phyloP scores from a whole-genome alignment of 148 eudicot species.

The Vaccinium corymbosum region DNA sequence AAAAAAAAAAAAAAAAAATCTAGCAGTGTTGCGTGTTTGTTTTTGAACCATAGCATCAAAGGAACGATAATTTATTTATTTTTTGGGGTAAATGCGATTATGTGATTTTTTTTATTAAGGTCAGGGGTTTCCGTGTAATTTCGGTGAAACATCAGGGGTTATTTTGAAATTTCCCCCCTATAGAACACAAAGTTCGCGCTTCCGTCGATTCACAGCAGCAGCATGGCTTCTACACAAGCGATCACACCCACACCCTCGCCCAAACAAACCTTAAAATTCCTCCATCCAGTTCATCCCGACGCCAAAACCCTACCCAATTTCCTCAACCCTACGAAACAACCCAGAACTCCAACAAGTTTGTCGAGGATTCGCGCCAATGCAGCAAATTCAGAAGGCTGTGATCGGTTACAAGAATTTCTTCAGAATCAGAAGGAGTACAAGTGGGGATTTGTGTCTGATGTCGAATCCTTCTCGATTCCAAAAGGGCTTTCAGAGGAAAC shows the following conservation, averaged over 20 bases:
- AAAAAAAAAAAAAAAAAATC: too few relatives aligned
- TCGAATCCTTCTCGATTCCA: conserved; percentile 68
- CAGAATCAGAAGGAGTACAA: conserved; percentile 39
- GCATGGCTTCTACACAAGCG: neutral
- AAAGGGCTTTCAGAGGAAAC: conserved; percentile 81
- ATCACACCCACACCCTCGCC: neutral
- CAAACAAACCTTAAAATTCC: neutral
- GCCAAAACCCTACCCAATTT: neutral
- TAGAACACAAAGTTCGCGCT: too few relatives aligned
- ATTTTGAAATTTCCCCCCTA: too few relatives aligned
- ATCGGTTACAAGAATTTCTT: neutral
- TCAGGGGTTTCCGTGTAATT: too few relatives aligned
- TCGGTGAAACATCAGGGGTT: too few relatives aligned
- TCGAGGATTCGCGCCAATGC: neutral
- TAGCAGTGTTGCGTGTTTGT: too few relatives aligned
- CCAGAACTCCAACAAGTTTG: neutral
- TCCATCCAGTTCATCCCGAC: neutral
- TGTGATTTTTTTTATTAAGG: too few relatives aligned
- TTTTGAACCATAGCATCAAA: too few relatives aligned
- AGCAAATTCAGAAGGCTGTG: neutral
- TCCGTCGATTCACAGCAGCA: too few relatives aligned
- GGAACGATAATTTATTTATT: too few relatives aligned
- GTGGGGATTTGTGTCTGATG: conserved; percentile 50
- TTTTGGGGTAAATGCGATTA: too few relatives aligned
- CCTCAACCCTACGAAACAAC: neutral